A percentile compares a stretch with the other conserved stretches of the same genome.
phyloP scores from a whole-genome alignment of 495 filamentous ascomycete genomes.

The Trichoderma virens region DNA sequence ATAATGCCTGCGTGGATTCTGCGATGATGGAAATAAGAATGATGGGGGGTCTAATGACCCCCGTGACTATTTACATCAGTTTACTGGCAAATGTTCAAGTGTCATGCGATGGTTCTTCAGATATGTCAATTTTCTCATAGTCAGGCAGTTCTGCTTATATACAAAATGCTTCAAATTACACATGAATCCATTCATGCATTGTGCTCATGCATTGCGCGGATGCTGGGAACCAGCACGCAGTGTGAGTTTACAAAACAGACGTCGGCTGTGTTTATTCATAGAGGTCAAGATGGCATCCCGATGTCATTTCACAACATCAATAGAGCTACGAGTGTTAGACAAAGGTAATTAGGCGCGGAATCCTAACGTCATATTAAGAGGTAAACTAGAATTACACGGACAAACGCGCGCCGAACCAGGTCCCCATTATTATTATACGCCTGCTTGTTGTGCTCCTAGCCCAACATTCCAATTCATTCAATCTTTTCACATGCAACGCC shows the following conservation, averaged over 20 bases:
- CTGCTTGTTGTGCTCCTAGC: not conserved
- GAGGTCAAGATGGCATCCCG: no score
- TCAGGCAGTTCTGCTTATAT: not conserved
- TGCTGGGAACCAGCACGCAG: no score
- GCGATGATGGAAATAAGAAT: slow-evolving; percentile 2
- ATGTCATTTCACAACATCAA: not conserved
- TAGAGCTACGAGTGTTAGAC: not conserved
- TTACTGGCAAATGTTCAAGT: not conserved
- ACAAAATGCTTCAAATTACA: not conserved
- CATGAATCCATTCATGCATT: no score
- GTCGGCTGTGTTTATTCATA: no score
- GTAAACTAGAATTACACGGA: not conserved
- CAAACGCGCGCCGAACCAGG: not conserved
- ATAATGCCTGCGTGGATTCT: slow-evolving; percentile 4
- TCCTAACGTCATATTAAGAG: not conserved
- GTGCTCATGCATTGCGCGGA: no score
- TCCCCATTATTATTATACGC: not conserved
- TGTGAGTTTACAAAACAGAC: no score
- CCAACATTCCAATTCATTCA: not conserved
- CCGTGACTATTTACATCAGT: not conserved
- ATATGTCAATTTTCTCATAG: not conserved
- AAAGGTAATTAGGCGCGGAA: not conserved
- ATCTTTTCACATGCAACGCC: not conserved
- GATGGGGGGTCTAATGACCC: not conserved
- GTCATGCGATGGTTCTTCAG: not conserved